Conservation (phyloP, 768 basidiomycete genomes). For the Leccinum sublutescens region DNA sequence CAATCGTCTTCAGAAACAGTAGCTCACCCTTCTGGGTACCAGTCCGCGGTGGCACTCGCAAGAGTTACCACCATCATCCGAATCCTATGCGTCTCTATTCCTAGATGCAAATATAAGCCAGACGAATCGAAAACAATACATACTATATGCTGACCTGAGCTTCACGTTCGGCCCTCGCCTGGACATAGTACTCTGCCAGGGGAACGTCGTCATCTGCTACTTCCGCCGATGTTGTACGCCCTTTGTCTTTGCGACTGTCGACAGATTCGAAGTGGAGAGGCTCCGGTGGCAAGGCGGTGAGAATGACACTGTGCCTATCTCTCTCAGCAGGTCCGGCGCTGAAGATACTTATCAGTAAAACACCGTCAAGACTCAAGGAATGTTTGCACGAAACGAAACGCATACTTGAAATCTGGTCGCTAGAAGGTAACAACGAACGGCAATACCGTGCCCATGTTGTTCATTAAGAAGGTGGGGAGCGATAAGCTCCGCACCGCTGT, state of each 20-base stretch:
- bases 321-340: not conserved
- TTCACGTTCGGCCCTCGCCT: conserved; percentile 51
- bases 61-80: conserved; percentile 32
- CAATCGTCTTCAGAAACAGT: not conserved
- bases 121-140: not conserved
- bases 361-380: too few species aligned
- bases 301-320: not conserved
- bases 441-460: conserved; percentile 1
- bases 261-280: conserved; percentile 19
- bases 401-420: not conserved
- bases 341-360: too few species aligned
- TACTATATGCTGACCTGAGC: conserved; percentile 35
- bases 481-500: not conserved
- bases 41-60: conserved; percentile 16
- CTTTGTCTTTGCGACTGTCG: conserved; percentile 2
- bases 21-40: conserved; percentile 32
- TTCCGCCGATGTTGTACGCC: not conserved
- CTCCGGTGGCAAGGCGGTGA: conserved; percentile 24
- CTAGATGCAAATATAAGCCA: conserved; percentile 16
- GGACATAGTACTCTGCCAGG: conserved; percentile 60
- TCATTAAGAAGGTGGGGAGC: not conserved
- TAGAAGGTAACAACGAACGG: not conserved
- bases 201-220: conserved; percentile 43
- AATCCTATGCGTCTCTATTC: conserved; percentile 36
- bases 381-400: not conserved